phyloP scores from a whole-genome alignment of 2,329 filamentous ascomycete species.

The Pseudonectria buxi region DNA sequence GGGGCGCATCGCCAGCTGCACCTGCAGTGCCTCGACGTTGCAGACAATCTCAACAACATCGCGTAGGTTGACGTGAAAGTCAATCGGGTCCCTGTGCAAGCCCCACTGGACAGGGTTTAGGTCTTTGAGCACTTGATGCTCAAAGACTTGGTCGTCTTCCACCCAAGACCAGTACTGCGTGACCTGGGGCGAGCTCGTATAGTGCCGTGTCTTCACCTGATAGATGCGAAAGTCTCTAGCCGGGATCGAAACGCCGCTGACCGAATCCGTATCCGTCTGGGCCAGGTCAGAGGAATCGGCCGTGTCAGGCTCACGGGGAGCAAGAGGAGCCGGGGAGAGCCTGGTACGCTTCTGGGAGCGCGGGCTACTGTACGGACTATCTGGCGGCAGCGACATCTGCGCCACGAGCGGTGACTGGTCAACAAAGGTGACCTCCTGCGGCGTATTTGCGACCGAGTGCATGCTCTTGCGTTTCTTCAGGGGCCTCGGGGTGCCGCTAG shows the following conservation, averaged over 20 bases:
- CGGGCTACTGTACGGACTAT: constrained; percentile 7
- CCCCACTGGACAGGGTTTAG: constrained; percentile 40
- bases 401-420: constrained; percentile 22
- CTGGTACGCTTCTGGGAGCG: constrained; percentile 22
- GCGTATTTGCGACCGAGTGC: constrained; percentile 23
- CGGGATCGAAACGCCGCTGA: constrained; percentile 37
- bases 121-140: constrained; percentile 48
- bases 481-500: constrained; percentile 17
- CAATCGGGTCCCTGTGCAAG: constrained; percentile 41
- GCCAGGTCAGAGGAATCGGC: constrained; percentile 40
- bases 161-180: constrained; percentile 53
- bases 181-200: constrained; percentile 39
- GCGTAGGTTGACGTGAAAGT: constrained; percentile 42
- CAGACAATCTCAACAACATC: constrained; percentile 42
- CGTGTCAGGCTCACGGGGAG: constrained; percentile 35
- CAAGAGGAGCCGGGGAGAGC: constrained; percentile 11
- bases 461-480: constrained; percentile 29
- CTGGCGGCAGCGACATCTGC: constrained; percentile 7
- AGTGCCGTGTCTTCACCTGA: constrained; percentile 43
- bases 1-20: constrained; percentile 34
- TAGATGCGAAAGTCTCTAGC: constrained; percentile 45
- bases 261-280: constrained; percentile 34
- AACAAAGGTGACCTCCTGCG: constrained; percentile 20
- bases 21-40: constrained; percentile 34
- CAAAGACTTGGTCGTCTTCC: constrained; percentile 33